phyloP scores from a whole-genome alignment of 1,284 basidiomycete genomes.

The Marasmius oreades region DNA sequence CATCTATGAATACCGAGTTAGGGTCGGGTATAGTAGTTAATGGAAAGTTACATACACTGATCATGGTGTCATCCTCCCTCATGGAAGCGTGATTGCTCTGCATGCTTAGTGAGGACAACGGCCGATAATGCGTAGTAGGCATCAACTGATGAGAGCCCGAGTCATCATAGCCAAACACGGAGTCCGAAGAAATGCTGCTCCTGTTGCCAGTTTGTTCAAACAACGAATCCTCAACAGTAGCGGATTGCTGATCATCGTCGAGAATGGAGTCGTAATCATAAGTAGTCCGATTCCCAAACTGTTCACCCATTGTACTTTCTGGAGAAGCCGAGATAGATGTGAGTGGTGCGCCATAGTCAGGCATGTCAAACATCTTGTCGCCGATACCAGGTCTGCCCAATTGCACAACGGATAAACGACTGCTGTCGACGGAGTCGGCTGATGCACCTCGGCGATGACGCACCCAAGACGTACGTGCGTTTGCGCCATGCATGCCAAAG shows the following conservation, averaged over 20 bases:
- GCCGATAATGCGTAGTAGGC: slow-evolving; percentile 51
- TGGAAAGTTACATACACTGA: slow-evolving; percentile 48
- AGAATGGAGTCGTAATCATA: slow-evolving; percentile 56
- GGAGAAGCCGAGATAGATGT: slow-evolving; percentile 65
- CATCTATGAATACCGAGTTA: slow-evolving; percentile 49
- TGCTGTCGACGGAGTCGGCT: slow-evolving; percentile 63
- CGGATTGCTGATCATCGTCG: slow-evolving; percentile 41
- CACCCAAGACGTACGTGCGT: slow-evolving; percentile 57
- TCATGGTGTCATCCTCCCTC: slow-evolving; percentile 77
- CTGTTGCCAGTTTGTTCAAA: slow-evolving; percentile 60
- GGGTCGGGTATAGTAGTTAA: slow-evolving; percentile 1
- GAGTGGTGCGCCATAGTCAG: slow-evolving; percentile 55
- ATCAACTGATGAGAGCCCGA: slow-evolving; percentile 30
- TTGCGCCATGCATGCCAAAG: slow-evolving; percentile 48
- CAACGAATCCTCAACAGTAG: slow-evolving; percentile 50
- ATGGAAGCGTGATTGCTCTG: slow-evolving; percentile 46
- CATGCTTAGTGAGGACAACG: slow-evolving; percentile 60
- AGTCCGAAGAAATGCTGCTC: slow-evolving; percentile 53
- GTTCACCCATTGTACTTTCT: slow-evolving; percentile 29
- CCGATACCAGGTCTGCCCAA: slow-evolving; percentile 74
- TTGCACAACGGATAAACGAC: slow-evolving; percentile 48
- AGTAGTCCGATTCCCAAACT: slow-evolving; percentile 29
- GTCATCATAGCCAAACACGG: slow-evolving; percentile 59
- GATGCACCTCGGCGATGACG: slow-evolving; percentile 59
- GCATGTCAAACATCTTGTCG: slow-evolving; percentile 83